A percentile compares a stretch with the other conserved stretches of the same genome.
phyloP scores from a whole-genome alignment of 2,329 filamentous ascomycete species.

The Hypoxylon sp. region DNA sequence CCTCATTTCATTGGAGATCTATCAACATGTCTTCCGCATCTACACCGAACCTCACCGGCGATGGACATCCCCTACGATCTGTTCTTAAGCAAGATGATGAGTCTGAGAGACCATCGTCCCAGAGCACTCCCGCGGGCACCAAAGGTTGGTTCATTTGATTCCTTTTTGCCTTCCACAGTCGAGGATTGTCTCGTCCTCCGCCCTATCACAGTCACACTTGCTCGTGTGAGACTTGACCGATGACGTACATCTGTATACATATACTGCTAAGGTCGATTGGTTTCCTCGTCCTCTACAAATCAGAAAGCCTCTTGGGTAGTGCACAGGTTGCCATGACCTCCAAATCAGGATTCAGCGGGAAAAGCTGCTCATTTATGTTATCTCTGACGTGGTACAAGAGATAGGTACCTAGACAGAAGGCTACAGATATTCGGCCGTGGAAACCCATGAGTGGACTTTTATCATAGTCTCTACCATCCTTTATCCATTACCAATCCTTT shows the following conservation, averaged over 20 bases:
- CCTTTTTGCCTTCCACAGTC: background rate
- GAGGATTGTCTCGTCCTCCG: background rate
- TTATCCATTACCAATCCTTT: background rate
- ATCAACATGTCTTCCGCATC: constrained; percentile 46
- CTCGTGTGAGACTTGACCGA: constrained; percentile 12
- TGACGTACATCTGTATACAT: constrained; percentile 12
- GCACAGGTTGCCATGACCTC: background rate
- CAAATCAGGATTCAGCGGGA: background rate
- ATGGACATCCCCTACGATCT: constrained; percentile 49
- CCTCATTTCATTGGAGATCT: constrained; percentile 24
- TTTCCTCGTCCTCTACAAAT: background rate
- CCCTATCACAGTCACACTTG: constrained; percentile 3
- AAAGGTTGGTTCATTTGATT: constrained; percentile 49
- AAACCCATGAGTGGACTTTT: constrained; percentile 9
- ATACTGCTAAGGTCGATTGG: constrained; percentile 1
- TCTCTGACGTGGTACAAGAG: background rate
- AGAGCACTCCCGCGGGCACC: constrained; percentile 38
- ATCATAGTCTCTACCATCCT: background rate
- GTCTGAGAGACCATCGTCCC: constrained; percentile 44
- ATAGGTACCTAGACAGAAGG: background rate
- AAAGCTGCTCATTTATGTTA: background rate
- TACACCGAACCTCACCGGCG: constrained; percentile 43
- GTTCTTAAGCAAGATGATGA: constrained; percentile 53
- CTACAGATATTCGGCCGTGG: constrained; percentile 2
- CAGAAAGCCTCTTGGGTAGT: background rate